Evolutionary conservation across 257 asterid species (phyloP), one percentile per base, ranked within the genome.

Genomic region (Solanum megistacrolobum): DNA sequence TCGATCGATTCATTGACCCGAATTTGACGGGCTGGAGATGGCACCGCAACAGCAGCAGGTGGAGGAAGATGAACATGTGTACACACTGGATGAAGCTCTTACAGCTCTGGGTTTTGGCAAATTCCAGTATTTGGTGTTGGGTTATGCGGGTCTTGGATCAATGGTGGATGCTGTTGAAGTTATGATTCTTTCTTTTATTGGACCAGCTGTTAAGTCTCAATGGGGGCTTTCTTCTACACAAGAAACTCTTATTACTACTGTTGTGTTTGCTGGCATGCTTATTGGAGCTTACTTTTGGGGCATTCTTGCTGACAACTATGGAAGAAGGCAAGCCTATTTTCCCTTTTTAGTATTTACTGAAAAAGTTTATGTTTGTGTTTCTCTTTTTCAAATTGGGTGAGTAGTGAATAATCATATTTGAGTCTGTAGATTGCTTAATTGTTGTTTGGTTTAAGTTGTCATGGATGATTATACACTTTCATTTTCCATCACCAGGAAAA

Each of bases 211-310:
- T n/a, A 91, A 87, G 91, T 83, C 88, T 13, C 89, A 92, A 55
- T 96, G 98, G 98, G 95, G 91, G 6, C 94, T 96, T 90, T 93
- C 98, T 23, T 86, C 97, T 12, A 88, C 89, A 7, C 90, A 94
- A 88, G 97, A 96, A 87, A 92, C 94, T 89, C 89, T 94, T 72
- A 91, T 94, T 52, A 93, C 98, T 34, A 91, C 96, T 4, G 92
- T 93, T 78, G 98, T 96, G 9, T 96, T 96, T 89, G 96, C 92
- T 55, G 98, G 98, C 27, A 94, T 96, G 98, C 94, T 96, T 13
- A 32, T 96, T 69, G 98, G 98, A 86, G 95, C 97, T 88, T 94
- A 91, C 91, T 86, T 90, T 6, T 94, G 98, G 98, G 98, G 98
- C 16, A 36, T 91, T 72, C 38, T 94, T 69, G 92, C 98, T 38